These are phyloP conservation scores for Umbelopsis vinacea DNA, from an alignment of 192 early-diverging fungal species.

Conservation along the genomic window DNA sequence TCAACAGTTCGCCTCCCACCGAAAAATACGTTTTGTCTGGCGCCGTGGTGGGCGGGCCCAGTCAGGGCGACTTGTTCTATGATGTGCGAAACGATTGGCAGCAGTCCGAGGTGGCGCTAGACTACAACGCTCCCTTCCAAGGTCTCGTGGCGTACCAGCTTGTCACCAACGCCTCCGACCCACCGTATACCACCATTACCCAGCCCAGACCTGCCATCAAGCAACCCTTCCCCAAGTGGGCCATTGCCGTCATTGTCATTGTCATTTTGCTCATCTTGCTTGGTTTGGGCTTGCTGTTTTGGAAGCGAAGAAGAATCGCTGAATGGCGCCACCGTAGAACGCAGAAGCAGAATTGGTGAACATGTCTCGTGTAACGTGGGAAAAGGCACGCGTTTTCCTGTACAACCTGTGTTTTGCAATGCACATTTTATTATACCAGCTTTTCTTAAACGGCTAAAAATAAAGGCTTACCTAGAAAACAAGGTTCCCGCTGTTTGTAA, in stretches of 20 bases:
- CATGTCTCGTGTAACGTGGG: background rate
- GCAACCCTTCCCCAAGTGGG: conserved; percentile 45
- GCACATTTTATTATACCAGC: background rate
- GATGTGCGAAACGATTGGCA: conserved; percentile 52
- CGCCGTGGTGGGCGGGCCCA: conserved; percentile 62
- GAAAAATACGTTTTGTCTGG: conserved; percentile 54
- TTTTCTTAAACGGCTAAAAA: too few relatives aligned
- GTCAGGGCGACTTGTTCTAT: conserved; percentile 51
- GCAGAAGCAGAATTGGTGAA: conserved; percentile 19
- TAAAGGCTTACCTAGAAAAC: too few relatives aligned
- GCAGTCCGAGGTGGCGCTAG: conserved; percentile 58
- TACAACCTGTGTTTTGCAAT: background rate
- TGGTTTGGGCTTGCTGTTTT: conserved; percentile 5
- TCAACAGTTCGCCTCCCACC: conserved; percentile 38
- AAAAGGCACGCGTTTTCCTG: background rate
- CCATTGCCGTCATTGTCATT: conserved; percentile 55
- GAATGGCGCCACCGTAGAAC: conserved; percentile 6
- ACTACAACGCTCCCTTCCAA: conserved; percentile 59
- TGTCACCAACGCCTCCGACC: conserved; percentile 39
- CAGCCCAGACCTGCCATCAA: conserved; percentile 47
- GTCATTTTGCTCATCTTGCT: conserved; percentile 42
- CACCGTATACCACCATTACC: conserved; percentile 53
- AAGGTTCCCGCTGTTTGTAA: too few relatives aligned
- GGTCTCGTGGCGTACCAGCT: conserved; percentile 57
- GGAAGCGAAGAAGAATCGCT: conserved; percentile 4